Percentiles rank a stretch among this genome's conserved stretches.
Conservation (phyloP, 1,139 yeast species). For the Candida sp. region DNA sequence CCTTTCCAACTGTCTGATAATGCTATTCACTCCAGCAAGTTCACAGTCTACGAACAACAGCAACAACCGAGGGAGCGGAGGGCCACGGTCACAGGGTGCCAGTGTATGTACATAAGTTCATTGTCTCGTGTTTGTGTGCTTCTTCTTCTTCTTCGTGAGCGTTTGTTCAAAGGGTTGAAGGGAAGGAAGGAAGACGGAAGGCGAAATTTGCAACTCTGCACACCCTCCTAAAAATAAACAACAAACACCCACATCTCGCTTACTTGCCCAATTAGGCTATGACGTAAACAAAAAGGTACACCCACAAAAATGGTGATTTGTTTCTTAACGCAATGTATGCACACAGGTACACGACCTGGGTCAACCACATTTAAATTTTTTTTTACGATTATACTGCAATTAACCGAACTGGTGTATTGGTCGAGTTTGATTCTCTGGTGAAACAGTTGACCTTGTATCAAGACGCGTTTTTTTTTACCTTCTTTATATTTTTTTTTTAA, state of each 20-base stretch:
- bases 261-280: slow-evolving; percentile 1
- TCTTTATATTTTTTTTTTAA: neutral
- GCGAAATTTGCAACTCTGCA: too few species aligned
- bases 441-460: neutral
- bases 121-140: neutral
- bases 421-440: neutral
- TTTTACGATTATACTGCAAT: too few species aligned
- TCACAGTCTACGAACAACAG: too few species aligned
- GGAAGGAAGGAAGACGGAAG: too few species aligned
- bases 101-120: neutral
- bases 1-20: neutral
- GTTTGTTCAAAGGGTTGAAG: too few species aligned
- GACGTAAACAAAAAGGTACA: slow-evolving; percentile 6
- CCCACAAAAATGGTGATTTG: neutral
- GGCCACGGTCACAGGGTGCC: too few species aligned
- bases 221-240: neutral
- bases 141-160: neutral
- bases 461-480: neutral
- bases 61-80: too few species aligned
- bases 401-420: neutral
- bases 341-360: neutral
- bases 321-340: neutral
- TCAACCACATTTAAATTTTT: too few species aligned
- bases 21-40: too few species aligned
- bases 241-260: neutral